phyloP scores from a whole-genome alignment of 169 alveolate species.

The Eimeria acervulina region DNA sequence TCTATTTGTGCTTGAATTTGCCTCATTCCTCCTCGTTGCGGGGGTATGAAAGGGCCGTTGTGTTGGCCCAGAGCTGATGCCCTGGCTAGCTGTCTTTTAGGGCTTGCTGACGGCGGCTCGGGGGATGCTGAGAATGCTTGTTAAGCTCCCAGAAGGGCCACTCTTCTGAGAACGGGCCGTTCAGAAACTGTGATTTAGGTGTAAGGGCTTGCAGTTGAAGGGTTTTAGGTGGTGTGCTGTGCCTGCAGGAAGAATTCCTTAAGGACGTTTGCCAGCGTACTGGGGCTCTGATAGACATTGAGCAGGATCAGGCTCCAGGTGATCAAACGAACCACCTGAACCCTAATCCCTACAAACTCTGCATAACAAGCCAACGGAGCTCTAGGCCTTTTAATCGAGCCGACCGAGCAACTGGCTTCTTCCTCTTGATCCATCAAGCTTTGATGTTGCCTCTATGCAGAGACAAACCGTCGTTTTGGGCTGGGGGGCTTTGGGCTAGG shows the following conservation, averaged over 20 bases:
- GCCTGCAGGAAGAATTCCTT: constrained; percentile 59
- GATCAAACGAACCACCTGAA: neutral
- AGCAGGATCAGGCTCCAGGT: constrained; percentile 60
- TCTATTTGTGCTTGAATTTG: neutral
- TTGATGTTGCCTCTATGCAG: neutral
- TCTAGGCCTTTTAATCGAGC: neutral
- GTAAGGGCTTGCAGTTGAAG: neutral
- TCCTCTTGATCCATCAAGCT: neutral
- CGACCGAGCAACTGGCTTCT: neutral
- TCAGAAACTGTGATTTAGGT: neutral
- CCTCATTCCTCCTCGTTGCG: neutral
- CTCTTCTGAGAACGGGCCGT: neutral
- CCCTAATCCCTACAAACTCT: neutral
- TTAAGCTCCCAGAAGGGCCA: neutral
- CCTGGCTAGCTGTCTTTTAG: neutral
- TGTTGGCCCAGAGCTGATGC: neutral
- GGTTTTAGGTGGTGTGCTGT: neutral
- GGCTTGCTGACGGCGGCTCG: neutral
- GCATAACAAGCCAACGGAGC: neutral
- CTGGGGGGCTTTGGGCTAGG: neutral
- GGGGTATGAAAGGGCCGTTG: neutral
- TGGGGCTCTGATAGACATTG: constrained; percentile 69
- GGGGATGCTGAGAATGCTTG: neutral
- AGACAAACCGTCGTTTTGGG: neutral
- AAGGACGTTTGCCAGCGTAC: constrained; percentile 72